These are phyloP conservation scores for Globisporangium irregulare DNA, from an alignment of 352 stramenopile species.

Conservation along the genomic window DNA sequence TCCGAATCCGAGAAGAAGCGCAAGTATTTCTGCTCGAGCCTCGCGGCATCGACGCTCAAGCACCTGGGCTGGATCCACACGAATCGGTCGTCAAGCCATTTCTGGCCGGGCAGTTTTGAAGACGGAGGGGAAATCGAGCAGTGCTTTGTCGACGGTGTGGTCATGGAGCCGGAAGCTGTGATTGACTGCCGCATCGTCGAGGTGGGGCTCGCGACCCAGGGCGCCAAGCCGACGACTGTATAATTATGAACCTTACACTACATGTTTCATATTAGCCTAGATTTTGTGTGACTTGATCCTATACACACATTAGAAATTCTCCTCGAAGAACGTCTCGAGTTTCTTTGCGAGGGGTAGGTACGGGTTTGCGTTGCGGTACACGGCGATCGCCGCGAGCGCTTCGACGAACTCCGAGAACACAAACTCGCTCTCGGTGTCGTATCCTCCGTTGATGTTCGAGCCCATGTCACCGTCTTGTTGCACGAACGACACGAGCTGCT, in stretches of 20 bases:
- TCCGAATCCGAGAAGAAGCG: conserved; percentile 27
- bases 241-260: neutral
- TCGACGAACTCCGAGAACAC: conserved; percentile 81
- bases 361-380: conserved; percentile 76
- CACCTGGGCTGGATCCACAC: conserved; percentile 75
- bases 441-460: conserved; percentile 39
- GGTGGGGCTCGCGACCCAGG: conserved; percentile 56
- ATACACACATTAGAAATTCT: conserved; percentile 47
- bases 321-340: conserved; percentile 71
- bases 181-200: conserved; percentile 84
- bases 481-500: conserved; percentile 74
- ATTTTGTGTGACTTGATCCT: neutral
- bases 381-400: conserved; percentile 61
- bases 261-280: neutral
- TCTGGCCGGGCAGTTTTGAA: conserved; percentile 84
- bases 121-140: conserved; percentile 72
- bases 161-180: conserved; percentile 52
- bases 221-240: conserved; percentile 15
- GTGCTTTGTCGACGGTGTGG: conserved; percentile 40
- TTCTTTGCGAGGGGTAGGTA: conserved; percentile 77
- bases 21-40: conserved; percentile 87
- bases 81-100: conserved; percentile 65
- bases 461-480: conserved; percentile 69
- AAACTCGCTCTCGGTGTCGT: conserved; percentile 70
- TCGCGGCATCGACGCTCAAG: conserved; percentile 76